Conservation (phyloP, 352 stramenopile species). For the Phytophthora nicotianae region DNA sequence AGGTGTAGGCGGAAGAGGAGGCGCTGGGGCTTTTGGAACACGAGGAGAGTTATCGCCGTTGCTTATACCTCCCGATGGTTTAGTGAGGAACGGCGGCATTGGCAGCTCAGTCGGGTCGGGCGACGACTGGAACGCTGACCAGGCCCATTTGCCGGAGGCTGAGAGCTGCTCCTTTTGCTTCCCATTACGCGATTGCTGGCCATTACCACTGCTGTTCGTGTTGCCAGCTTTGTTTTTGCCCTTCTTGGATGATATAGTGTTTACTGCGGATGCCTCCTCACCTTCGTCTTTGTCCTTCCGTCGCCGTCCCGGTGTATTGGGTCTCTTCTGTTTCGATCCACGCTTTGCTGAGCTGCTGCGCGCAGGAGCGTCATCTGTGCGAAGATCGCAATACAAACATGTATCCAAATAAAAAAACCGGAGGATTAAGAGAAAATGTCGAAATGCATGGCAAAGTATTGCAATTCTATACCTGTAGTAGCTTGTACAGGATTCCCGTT, state of each 20-base stretch:
- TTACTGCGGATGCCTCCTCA: conserved; percentile 18
- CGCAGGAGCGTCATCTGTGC: conserved; percentile 26
- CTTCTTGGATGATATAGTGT: conserved; percentile 28
- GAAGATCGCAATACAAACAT: conserved; percentile 22
- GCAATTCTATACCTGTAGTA: conserved; percentile 31
- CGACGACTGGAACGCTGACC: conserved; percentile 85
- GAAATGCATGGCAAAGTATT: conserved; percentile 14
- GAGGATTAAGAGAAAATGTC: conserved; percentile 17
- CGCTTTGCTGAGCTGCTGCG: conserved; percentile 62
- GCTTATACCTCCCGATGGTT: conserved; percentile 10
- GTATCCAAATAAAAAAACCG: conserved; percentile 20
- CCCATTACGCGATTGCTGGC: conserved; percentile 21
- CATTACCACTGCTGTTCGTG: conserved; percentile 34
- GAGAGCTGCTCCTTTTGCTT: conserved; percentile 65
- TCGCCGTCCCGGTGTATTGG: conserved; percentile 45
- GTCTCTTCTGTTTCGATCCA: conserved; percentile 46
- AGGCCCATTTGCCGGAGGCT: conserved; percentile 75
- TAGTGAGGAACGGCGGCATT: conserved; percentile 71
- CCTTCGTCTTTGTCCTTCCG: conserved; percentile 50
- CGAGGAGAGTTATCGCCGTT: conserved; percentile 6
- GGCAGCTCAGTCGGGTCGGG: conserved; percentile 74
- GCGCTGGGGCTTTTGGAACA: conserved; percentile 12
- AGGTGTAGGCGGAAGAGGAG: conserved; percentile 29
- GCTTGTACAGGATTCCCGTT: conserved; percentile 16
- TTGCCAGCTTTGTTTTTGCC: conserved; percentile 45